Base-by-base conservation (phyloP, 306 rosid genomes). In the Bauhinia variegata region DNA sequence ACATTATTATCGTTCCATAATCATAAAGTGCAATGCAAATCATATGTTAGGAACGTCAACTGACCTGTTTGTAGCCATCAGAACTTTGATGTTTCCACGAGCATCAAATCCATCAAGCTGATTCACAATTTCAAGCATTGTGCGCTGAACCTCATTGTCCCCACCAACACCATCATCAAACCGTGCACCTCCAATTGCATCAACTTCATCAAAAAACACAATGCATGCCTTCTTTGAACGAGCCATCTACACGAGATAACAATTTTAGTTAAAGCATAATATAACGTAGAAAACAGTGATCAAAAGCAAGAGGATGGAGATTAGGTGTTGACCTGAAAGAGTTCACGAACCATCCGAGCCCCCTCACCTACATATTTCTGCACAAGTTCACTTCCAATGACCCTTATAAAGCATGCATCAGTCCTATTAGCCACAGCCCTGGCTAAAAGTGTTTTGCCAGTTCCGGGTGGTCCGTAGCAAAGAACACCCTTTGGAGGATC, bases 401-500 rank as follows among this genome's bases (percentile, higher is more conserved):
- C 99, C 72, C 99, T 92, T 15, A 95, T 91, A 71, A 95, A 95
- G 54, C 99, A 95, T 23, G 99, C 99, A 87, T 95, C 97, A 14
- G 99, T 95, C 79, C 99, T 83, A 66, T 95, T 95, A 31, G 99
- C 99, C 60, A 95, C 99, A 80, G 97, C 99, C 80, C 97, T 84
- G 28, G 99, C 99, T 39, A 95, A 60, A 77, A 91, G 97, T n/a
- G 99, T 95, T 78, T 95, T 95, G 32, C 99, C 99, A 2, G 99
- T 95, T 69, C 99, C 99, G 3, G 99, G 99, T 38, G 99, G 97
- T 51, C 99, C 99, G 70, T 95, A 95, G 72, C 99, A 95, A 39
- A 95, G 97, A 70, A 95, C 99, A 71, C 99, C 99, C 75, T 95
- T 95, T 9, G 99, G 99, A 80, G 99, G 99, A 84, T 95, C 99